These are phyloP conservation scores for Durusdinium trenchii DNA, from an alignment of 73 alveolate genomes.

Conservation along the genomic window DNA sequence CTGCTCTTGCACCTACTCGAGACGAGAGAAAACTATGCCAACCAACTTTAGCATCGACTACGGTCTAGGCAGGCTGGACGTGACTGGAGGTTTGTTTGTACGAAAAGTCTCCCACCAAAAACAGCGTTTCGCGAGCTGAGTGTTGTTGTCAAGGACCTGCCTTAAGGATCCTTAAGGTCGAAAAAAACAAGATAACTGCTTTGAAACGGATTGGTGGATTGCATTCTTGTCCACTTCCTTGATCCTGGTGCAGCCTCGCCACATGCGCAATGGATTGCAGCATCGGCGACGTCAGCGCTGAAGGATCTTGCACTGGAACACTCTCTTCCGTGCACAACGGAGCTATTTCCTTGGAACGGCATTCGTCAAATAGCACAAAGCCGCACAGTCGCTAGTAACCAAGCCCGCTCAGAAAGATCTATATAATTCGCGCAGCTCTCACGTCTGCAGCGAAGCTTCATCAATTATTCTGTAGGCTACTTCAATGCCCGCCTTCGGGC, in stretches of 20 bases:
- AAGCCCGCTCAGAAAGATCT: background rate
- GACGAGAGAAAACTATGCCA: no score
- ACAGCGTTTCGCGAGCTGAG: no score
- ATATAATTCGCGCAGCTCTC: background rate
- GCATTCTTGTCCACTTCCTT: no score
- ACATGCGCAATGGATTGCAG: conserved; percentile 78
- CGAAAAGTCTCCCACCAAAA: no score
- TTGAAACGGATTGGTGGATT: no score
- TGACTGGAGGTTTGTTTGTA: no score
- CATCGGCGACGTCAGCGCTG: conserved; percentile 34
- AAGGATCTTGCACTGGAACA: conserved; percentile 38
- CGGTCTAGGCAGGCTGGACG: no score
- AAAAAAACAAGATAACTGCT: no score
- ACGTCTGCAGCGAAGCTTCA: background rate
- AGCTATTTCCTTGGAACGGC: conserved; percentile 5
- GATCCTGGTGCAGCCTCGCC: background rate
- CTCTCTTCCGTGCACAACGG: conserved; percentile 17
- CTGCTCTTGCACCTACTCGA: no score
- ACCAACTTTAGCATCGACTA: no score
- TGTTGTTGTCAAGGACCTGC: no score
- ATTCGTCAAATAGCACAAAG: background rate
- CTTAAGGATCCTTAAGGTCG: no score
- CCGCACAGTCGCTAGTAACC: background rate
- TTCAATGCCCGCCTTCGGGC: conserved; percentile 49
- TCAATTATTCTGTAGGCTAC: conserved; percentile 38